Conservation (phyloP, 768 basidiomycete genomes). For the Omphalotus guepiniiformis region DNA sequence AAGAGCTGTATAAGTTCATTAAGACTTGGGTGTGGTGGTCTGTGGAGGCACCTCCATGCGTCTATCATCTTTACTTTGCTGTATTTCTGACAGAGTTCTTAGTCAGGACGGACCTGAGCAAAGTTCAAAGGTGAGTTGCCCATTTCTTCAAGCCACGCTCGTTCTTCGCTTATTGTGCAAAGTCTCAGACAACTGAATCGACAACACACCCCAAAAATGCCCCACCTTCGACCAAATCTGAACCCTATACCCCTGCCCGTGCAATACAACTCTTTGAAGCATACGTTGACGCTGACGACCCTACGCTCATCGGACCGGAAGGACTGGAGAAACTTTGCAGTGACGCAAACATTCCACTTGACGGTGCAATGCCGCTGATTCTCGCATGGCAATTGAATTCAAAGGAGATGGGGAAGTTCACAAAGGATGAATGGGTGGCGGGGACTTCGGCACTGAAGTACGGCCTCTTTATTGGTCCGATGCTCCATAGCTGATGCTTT, state of each 20-base stretch:
- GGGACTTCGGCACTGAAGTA: slow-evolving; percentile 47
- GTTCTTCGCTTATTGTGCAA: slow-evolving; percentile 9
- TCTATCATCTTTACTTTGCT: slow-evolving; percentile 60
- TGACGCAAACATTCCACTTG: slow-evolving; percentile 68
- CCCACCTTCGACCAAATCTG: slow-evolving; percentile 20
- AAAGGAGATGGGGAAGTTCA: slow-evolving; percentile 69
- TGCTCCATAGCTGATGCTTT: not conserved
- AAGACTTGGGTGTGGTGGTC: slow-evolving; percentile 15
- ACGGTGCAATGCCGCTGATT: slow-evolving; percentile 67
- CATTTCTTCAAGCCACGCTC: slow-evolving; percentile 13
- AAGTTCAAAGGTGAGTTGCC: slow-evolving; percentile 19
- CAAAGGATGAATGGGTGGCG: slow-evolving; percentile 64
- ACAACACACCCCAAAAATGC: slow-evolving; percentile 12
- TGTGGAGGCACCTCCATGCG: slow-evolving; percentile 50
- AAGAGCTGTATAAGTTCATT: not conserved
- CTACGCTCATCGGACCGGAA: slow-evolving; percentile 61
- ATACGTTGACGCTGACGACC: slow-evolving; percentile 56
- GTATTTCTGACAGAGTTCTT: slow-evolving; percentile 50
- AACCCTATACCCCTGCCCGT: slow-evolving; percentile 48
- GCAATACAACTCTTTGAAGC: slow-evolving; percentile 53
- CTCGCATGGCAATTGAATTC: slow-evolving; percentile 73
- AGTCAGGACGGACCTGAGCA: slow-evolving; percentile 44
- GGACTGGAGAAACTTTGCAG: slow-evolving; percentile 69
- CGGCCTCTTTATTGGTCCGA: slow-evolving; percentile 14
- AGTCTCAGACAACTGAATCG: not conserved